Base-by-base conservation (phyloP, 169 alveolate genomes). In the Plasmodium berghei region DNA sequence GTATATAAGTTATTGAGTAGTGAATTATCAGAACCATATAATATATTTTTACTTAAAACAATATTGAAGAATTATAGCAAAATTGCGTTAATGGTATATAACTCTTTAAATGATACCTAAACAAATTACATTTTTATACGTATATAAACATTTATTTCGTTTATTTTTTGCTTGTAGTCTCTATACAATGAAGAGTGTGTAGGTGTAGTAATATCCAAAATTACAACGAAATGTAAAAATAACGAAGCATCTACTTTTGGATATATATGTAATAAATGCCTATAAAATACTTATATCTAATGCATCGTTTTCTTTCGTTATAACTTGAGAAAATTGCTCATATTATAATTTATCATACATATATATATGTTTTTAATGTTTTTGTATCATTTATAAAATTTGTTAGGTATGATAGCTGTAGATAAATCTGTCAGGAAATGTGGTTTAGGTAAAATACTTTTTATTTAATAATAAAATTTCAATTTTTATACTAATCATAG, bases 321-420 rank as follows among this genome's bases (percentile, higher is more conserved):
- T 34, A 3, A 34, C 42, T 34, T 34, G 42, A 34, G 42, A 4
- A 22, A 2, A 9, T 62, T 62, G 71, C 45, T 22, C 9, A 16
- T 42, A 34, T 61, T 59, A 28, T 4, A 24, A 54, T 12, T n/a
- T 22, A 42, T 16, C 34, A 69, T 69, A 72, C 26, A 55, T 28
- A 63, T 24, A 62, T 74, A 66, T 75, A 22, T 16, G 62, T 42
- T 67, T 26, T 45, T 67, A 63, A 75, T 75, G 26, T 75, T 56
- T 67, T 80, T 46, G 20, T 45, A 40, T 16, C 16, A n/a, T 34
- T 49, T 48, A 20, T 63, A 75, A 66, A 66, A 61, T 67, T 34
- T 80, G 16, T 55, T 71, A 83, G 90, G 90, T 61, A 83, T 83
- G 90, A 83, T 83, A 66, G 90, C 90, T 55, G 90, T 83, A 34